phyloP scores from a whole-genome alignment of 1,284 basidiomycete species.

The Ustanciosporium gigantosporum region DNA sequence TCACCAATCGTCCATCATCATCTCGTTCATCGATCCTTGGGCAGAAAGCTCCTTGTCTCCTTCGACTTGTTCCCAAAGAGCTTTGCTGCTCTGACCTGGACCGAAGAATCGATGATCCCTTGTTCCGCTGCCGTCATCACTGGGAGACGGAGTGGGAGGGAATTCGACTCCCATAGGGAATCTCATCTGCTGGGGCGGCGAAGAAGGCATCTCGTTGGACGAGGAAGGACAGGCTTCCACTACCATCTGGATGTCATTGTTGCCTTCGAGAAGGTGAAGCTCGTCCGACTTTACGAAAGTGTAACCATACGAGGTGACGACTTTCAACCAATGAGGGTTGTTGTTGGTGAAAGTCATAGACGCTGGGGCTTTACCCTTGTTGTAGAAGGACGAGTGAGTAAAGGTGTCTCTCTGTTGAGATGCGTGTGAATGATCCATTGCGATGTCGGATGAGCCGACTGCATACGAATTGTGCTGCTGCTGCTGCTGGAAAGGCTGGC shows the following conservation, averaged over 20 bases:
- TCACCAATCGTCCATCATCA: slow-evolving; percentile 46
- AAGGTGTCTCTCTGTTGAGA: slow-evolving; percentile 22
- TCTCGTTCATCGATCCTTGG: slow-evolving; percentile 22
- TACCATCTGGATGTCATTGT: slow-evolving; percentile 38
- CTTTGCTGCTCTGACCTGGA: slow-evolving; percentile 7
- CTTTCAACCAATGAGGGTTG: slow-evolving; percentile 39
- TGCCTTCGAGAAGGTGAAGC: slow-evolving; percentile 30
- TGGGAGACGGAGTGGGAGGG: slow-evolving; percentile 32
- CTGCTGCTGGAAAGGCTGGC: slow-evolving; percentile 9
- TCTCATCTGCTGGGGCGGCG: slow-evolving; percentile 23
- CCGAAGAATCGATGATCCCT: slow-evolving; percentile 13
- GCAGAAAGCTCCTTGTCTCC: slow-evolving; percentile 21
- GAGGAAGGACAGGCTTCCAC: slow-evolving; percentile 18
- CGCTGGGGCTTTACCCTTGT: slow-evolving; percentile 14
- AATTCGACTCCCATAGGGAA: slow-evolving; percentile 33
- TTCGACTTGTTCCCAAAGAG: slow-evolving; percentile 33
- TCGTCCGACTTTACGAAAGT: slow-evolving; percentile 38
- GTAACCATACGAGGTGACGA: slow-evolving; percentile 40
- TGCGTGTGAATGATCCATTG: slow-evolving; percentile 16
- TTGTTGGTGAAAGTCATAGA: background rate
- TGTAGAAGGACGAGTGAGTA: slow-evolving; percentile 18
- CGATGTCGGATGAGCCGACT: slow-evolving; percentile 31
- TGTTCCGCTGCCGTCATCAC: slow-evolving; percentile 23
- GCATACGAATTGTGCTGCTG: slow-evolving; percentile 13
- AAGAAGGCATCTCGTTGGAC: slow-evolving; percentile 25